phyloP scores from a whole-genome alignment of 441 rosid species.

The Theobroma grandiflorum region DNA sequence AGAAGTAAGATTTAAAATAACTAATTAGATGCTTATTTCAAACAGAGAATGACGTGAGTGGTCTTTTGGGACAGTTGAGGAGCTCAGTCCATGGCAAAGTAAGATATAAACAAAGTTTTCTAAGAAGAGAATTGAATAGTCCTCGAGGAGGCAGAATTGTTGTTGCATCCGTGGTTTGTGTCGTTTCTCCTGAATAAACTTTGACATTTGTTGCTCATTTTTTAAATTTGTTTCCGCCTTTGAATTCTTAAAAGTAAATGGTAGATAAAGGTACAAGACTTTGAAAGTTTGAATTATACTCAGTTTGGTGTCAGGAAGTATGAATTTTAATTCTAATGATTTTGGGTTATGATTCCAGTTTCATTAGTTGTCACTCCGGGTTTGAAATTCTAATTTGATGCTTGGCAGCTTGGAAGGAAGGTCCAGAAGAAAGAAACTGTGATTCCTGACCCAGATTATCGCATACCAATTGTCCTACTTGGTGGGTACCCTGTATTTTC shows the following conservation, averaged over 20 bases:
- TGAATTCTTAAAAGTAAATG: neutral
- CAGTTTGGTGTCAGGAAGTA: slow-evolving; percentile 3
- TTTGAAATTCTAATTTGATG: slow-evolving; percentile 23
- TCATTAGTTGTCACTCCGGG: slow-evolving; percentile 19
- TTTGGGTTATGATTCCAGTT: neutral
- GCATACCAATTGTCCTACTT: slow-evolving; percentile 63
- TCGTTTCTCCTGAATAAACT: slow-evolving; percentile 12
- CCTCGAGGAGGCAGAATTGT: slow-evolving; percentile 30
- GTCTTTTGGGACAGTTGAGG: slow-evolving; percentile 39
- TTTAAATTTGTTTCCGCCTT: neutral
- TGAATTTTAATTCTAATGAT: slow-evolving; percentile 9
- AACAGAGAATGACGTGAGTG: slow-evolving; percentile 49
- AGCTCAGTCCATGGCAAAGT: slow-evolving; percentile 46
- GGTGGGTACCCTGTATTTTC: slow-evolving; percentile 43
- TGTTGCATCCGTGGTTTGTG: slow-evolving; percentile 52
- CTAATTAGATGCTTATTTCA: slow-evolving; percentile 22
- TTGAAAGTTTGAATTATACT: neutral
- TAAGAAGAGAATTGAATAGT: slow-evolving; percentile 34
- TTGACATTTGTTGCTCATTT: slow-evolving; percentile 6
- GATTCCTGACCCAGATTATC: slow-evolving; percentile 75
- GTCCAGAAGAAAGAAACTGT: slow-evolving; percentile 61
- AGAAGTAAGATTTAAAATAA: neutral
- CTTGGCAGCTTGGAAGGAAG: slow-evolving; percentile 63
- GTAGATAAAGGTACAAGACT: neutral
- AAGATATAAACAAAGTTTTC: slow-evolving; percentile 24